A percentile compares a stretch with the other conserved stretches of the same genome.
phyloP scores from a whole-genome alignment of 2,329 filamentous ascomycete genomes.

The Beauveria sp. region DNA sequence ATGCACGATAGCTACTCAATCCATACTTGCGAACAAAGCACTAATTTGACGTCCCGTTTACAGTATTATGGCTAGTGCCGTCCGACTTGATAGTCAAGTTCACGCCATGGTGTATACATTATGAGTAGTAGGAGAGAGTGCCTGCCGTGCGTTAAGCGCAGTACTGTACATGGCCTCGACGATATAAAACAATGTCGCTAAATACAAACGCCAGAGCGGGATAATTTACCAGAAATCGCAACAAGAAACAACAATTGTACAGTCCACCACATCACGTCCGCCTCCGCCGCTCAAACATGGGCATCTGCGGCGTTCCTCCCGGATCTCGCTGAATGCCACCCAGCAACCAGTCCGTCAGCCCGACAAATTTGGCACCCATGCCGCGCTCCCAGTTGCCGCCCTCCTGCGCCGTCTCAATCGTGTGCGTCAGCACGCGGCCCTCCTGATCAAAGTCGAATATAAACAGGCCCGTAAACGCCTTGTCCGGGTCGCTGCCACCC shows the following conservation, averaged over 20 bases:
- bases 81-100: neutral
- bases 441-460: constrained; percentile 91
- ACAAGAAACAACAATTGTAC: neutral
- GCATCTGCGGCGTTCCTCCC: constrained; percentile 25
- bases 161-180: neutral
- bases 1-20: neutral
- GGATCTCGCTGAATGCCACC: constrained; percentile 60
- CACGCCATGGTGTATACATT: neutral
- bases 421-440: constrained; percentile 77
- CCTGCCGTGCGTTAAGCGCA: neutral
- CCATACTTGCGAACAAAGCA: neutral
- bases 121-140: neutral
- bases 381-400: constrained; percentile 75
- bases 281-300: constrained; percentile 27
- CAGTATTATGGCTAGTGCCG: neutral
- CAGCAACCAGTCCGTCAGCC: constrained; percentile 88
- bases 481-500: constrained; percentile 43
- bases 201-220: constrained; percentile 8
- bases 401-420: constrained; percentile 88
- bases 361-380: constrained; percentile 75
- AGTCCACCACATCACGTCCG: constrained; percentile 16
- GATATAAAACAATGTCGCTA: constrained; percentile 1
- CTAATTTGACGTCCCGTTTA: neutral
- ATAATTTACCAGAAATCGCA: neutral
- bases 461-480: constrained; percentile 85